Conservation (phyloP, 225 moss, liverwort and hornwort species). For the Polytrichum formosum region DNA sequence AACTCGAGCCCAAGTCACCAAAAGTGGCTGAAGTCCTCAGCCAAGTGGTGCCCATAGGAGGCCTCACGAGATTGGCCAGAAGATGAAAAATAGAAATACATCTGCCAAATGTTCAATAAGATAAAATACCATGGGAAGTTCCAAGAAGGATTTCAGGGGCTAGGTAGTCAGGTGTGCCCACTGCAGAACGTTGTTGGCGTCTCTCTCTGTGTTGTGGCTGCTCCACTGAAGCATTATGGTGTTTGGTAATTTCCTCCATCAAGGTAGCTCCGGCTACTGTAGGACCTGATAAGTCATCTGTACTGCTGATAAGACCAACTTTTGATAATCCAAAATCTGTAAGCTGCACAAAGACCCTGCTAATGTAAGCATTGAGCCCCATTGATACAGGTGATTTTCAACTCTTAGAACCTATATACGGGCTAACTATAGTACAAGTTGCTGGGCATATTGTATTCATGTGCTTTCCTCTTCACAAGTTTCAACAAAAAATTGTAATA, state of each 20-base stretch:
- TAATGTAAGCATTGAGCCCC: background rate
- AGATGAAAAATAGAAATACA: too few species aligned
- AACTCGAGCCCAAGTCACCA: too few species aligned
- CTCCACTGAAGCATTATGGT: slow-evolving; percentile 51
- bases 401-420: too few species aligned
- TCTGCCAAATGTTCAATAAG: too few species aligned
- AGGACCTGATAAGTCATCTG: slow-evolving; percentile 97
- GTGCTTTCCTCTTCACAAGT: too few species aligned
- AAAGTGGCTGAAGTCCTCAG: too few species aligned
- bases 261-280: slow-evolving; percentile 67
- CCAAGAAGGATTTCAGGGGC: slow-evolving; percentile 99
- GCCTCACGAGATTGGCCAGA: too few species aligned
- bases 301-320: slow-evolving; percentile 99
- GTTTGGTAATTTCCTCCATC: slow-evolving; percentile 67
- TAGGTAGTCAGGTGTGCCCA: slow-evolving; percentile 97
- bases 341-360: slow-evolving; percentile 53
- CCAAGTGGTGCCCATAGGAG: too few species aligned
- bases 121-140: slow-evolving; percentile 80
- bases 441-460: too few species aligned
- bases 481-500: too few species aligned
- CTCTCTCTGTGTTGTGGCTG: slow-evolving; percentile 85
- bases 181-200: slow-evolving; percentile 93
- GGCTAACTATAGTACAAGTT: too few species aligned
- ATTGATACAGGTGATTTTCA: too few species aligned
- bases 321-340: slow-evolving; percentile 99